phyloP scores from a whole-genome alignment of 768 basidiomycete genomes.

The Lactarius hengduanensis region DNA sequence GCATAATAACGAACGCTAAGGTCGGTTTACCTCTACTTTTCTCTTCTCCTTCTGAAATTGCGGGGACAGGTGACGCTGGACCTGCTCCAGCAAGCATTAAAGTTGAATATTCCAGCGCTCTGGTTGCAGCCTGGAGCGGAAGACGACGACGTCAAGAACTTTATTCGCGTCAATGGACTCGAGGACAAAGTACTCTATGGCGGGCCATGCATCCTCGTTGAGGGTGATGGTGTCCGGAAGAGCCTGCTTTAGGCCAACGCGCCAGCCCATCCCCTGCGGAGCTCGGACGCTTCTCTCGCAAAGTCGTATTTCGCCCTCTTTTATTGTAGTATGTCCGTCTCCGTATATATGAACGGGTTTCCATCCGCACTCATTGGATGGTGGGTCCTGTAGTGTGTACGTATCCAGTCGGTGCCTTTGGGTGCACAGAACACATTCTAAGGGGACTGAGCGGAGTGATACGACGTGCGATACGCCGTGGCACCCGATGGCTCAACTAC shows the following conservation, averaged over 20 bases:
- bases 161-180: conserved; percentile 63
- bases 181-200: conserved; percentile 70
- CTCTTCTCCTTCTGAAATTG: background rate
- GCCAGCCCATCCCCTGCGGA: background rate
- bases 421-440: background rate
- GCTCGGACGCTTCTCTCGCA: background rate
- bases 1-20: conserved; percentile 76
- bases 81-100: conserved; percentile 63
- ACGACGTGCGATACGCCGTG: background rate
- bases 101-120: conserved; percentile 66
- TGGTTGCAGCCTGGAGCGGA: conserved; percentile 93
- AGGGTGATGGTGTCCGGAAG: conserved; percentile 58
- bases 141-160: conserved; percentile 59
- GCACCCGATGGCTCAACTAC: background rate
- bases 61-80: conserved; percentile 61
- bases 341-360: background rate
- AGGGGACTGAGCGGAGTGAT: background rate
- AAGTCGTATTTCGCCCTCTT: background rate
- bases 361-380: background rate
- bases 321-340: background rate
- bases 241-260: conserved; percentile 17
- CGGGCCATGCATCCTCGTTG: conserved; percentile 79
- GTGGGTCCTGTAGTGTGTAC: background rate
- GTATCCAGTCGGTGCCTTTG: background rate
- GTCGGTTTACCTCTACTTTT: conserved; percentile 36